Evolutionary conservation across 306 rosid genomes (phyloP), one percentile per base, ranked within the genome.

Genomic region (Dryas octopetala): DNA sequence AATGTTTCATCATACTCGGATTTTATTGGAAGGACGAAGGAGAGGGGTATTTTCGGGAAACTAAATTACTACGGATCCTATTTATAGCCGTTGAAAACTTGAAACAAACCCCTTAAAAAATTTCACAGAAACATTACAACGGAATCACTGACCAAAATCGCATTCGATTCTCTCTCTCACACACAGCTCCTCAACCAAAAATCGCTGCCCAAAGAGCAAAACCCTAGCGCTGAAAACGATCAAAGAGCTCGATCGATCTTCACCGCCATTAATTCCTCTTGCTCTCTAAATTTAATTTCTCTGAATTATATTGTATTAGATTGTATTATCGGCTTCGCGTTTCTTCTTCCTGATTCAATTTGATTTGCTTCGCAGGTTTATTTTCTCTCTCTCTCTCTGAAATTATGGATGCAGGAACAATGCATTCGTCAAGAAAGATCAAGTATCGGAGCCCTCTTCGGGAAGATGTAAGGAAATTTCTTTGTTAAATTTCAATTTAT

Each of bases 401-500:
- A 23, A n/a, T 81, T 16, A 80, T 86, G 86, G 83, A 80, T 60
- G 19, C 81, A 48, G 63, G 83, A 28, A 50, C 38, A 32, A 73
- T 78, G 84, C 68, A 64, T 80, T 74, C 81, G 19, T 68, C 73
- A 4, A 60, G 60, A 26, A 78, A 81, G 62, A 9, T 74, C 53
- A 66, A 38, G 14, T 26, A 52, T 10, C 73, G 79, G 9, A 41
- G 44, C 50, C 81, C 83, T 43, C 75, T 68, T 62, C 82, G 45
- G 8, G 83, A 87, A 75, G 84, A 87, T 43, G 88, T 87, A 75
- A 63, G 45, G 7, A 26, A 19, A 11, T 46, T 32, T 62, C 49
- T 11, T 40, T 52, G 38, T 4, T 14, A 69, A 28, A 32, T 28
- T 13, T 13, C 6, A 28, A 26, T 10, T 2, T 26, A 1, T 11